phyloP scores from a whole-genome alignment of 345 rosid species.

The Lumnitzera racemosa region DNA sequence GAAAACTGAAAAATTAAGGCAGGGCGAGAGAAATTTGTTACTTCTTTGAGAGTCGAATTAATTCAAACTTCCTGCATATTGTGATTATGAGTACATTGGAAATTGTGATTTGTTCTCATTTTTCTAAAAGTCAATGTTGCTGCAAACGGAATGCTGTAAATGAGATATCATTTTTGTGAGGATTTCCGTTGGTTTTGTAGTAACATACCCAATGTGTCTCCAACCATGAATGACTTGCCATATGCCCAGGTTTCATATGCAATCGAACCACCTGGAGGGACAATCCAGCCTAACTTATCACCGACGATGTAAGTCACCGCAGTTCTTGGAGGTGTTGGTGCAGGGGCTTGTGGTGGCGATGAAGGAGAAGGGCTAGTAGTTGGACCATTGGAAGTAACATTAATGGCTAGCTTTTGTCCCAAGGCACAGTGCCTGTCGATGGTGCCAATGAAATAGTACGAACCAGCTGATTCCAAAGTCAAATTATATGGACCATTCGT shows the following conservation, averaged over 20 bases:
- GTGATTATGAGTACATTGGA: not conserved
- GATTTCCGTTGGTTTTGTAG: not conserved
- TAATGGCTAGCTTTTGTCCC: conserved; percentile 26
- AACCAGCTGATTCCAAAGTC: conserved; percentile 26
- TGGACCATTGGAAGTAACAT: conserved; percentile 7
- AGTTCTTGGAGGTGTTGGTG: conserved; percentile 20
- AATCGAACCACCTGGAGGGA: conserved; percentile 17
- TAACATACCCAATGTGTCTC: conserved; percentile 35
- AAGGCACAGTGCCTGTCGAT: conserved; percentile 18
- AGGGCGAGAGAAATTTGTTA: not conserved
- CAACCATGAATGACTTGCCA: conserved; percentile 29
- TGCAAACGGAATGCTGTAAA: too few relatives aligned
- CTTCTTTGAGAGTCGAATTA: too few relatives aligned
- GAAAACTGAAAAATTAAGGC: conserved; percentile 20
- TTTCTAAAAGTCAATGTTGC: not conserved
- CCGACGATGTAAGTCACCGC: conserved; percentile 20
- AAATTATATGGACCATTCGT: conserved; percentile 24
- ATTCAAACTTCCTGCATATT: not conserved
- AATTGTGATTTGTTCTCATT: not conserved
- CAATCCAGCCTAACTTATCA: conserved; percentile 26
- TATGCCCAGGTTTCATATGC: conserved; percentile 33
- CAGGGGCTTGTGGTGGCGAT: not conserved
- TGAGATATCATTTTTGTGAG: not conserved
- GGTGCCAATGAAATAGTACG: conserved; percentile 29
- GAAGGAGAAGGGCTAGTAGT: conserved; percentile 7